These are phyloP conservation scores for Cutaneotrichosporon sp. DNA, from an alignment of 1,284 basidiomycete species.

Conservation along the genomic window DNA sequence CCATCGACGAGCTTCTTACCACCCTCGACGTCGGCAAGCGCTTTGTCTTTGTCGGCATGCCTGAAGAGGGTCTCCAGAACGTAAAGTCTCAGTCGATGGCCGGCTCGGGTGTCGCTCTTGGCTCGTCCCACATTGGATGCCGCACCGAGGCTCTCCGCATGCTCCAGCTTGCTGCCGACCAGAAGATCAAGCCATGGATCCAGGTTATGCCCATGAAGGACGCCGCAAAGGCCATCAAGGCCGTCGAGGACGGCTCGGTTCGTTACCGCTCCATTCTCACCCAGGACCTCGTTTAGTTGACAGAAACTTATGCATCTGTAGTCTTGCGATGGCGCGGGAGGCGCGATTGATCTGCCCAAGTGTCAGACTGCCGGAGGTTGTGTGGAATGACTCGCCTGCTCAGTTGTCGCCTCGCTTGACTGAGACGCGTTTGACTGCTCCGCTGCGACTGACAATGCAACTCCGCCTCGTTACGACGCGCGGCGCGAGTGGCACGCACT, in stretches of 20 bases:
- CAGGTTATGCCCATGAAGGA: slow-evolving; percentile 59
- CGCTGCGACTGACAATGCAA: too few species aligned
- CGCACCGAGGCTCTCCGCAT: slow-evolving; percentile 60
- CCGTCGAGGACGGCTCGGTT: slow-evolving; percentile 54
- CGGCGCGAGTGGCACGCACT: too few species aligned
- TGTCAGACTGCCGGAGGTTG: too few species aligned
- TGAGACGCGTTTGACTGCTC: too few species aligned
- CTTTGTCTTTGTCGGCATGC: slow-evolving; percentile 55
- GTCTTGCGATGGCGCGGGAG: too few species aligned
- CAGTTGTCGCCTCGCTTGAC: too few species aligned
- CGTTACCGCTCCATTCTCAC: slow-evolving; percentile 54
- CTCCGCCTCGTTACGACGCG: too few species aligned
- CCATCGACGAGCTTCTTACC: slow-evolving; percentile 51
- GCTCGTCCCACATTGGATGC: slow-evolving; percentile 57
- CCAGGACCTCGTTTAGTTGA: slow-evolving; percentile 5
- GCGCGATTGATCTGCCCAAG: too few species aligned
- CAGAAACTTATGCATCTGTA: too few species aligned
- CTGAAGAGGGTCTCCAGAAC: slow-evolving; percentile 45
- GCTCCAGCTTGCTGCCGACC: slow-evolving; percentile 57
- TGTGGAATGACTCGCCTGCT: too few species aligned
- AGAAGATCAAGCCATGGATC: slow-evolving; percentile 54
- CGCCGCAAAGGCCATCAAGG: slow-evolving; percentile 55
- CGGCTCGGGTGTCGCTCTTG: slow-evolving; percentile 48
- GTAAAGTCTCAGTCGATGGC: slow-evolving; percentile 45
- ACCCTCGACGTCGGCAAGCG: slow-evolving; percentile 55